Percentiles rank a stretch among this genome's conserved stretches.
phyloP scores from a whole-genome alignment of 2,329 filamentous ascomycete species.

The Rhynchosporium secalis region DNA sequence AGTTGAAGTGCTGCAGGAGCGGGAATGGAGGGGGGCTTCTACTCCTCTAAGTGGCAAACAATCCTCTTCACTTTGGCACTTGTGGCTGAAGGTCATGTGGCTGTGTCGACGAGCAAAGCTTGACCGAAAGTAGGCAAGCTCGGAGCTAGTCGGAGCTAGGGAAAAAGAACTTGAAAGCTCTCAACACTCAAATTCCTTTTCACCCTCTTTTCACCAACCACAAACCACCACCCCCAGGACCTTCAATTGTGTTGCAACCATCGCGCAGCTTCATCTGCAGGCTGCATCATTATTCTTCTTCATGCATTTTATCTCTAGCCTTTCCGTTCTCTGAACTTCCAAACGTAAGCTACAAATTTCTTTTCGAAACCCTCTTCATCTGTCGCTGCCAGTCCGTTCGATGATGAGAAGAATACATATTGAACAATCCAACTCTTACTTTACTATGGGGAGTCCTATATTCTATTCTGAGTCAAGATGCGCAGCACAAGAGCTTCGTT shows the following conservation, averaged over 20 bases:
- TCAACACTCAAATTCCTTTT: slow-evolving; percentile 53
- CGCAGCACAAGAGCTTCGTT: not conserved
- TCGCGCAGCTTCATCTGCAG: not conserved
- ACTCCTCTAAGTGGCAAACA: slow-evolving; percentile 10
- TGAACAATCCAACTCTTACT: slow-evolving; percentile 49
- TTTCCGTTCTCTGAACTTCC: slow-evolving; percentile 1
- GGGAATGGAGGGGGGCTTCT: not conserved
- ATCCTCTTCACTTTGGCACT: not conserved
- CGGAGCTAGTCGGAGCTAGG: not conserved
- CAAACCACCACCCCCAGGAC: not conserved
- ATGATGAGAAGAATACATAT: slow-evolving; percentile 44
- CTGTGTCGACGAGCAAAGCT: not conserved
- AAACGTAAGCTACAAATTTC: not conserved
- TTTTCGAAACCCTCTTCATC: slow-evolving; percentile 10
- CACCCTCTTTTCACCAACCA: slow-evolving; percentile 56
- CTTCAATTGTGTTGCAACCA: not conserved
- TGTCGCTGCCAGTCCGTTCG: slow-evolving; percentile 27
- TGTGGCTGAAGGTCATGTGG: slow-evolving; percentile 4
- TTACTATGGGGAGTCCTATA: slow-evolving; percentile 38
- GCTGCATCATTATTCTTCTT: not conserved
- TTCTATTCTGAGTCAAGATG: slow-evolving; percentile 40
- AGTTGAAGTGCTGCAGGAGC: not conserved
- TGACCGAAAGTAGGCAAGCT: not conserved
- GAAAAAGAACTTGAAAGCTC: slow-evolving; percentile 13
- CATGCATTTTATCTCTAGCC: not conserved